phyloP scores from a whole-genome alignment of 148 eudicot genomes.

The Pouteria glomerata region DNA sequence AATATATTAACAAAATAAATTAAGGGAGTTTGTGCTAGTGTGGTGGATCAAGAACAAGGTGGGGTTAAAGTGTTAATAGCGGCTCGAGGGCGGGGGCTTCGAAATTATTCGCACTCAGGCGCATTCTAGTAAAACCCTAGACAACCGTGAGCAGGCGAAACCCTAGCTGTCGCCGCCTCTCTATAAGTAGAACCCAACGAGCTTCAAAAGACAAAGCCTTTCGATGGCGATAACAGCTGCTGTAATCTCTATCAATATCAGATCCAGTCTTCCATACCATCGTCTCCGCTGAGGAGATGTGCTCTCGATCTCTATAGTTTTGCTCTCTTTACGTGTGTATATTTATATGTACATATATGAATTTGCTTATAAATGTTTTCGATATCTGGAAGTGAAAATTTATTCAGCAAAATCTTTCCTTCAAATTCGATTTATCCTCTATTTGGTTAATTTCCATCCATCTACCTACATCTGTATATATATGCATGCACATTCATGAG shows the following conservation, averaged over 20 bases:
- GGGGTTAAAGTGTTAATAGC: background rate
- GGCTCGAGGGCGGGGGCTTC: background rate
- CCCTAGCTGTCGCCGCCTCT: slow-evolving; percentile 8
- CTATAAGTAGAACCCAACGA: slow-evolving; percentile 3
- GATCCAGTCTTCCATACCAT: too few relatives aligned
- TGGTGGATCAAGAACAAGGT: too few relatives aligned
- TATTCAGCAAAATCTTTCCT: background rate
- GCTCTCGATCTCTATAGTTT: background rate
- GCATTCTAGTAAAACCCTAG: background rate
- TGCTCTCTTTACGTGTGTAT: background rate
- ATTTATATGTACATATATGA: background rate
- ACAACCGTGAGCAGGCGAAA: background rate
- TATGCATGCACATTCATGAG: background rate
- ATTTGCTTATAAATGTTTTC: background rate
- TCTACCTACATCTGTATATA: background rate
- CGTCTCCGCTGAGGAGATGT: too few relatives aligned
- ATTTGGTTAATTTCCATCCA: background rate
- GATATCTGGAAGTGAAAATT: background rate
- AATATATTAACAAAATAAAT: too few relatives aligned
- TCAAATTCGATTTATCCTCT: background rate
- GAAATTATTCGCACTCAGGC: background rate
- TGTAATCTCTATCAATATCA: too few relatives aligned
- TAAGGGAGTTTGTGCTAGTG: too few relatives aligned
- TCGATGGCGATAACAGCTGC: background rate
- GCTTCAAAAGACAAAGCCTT: background rate